Evolutionary conservation across 495 filamentous ascomycete species (phyloP).

Genomic region (Aspergillus saccharolyticus): DNA sequence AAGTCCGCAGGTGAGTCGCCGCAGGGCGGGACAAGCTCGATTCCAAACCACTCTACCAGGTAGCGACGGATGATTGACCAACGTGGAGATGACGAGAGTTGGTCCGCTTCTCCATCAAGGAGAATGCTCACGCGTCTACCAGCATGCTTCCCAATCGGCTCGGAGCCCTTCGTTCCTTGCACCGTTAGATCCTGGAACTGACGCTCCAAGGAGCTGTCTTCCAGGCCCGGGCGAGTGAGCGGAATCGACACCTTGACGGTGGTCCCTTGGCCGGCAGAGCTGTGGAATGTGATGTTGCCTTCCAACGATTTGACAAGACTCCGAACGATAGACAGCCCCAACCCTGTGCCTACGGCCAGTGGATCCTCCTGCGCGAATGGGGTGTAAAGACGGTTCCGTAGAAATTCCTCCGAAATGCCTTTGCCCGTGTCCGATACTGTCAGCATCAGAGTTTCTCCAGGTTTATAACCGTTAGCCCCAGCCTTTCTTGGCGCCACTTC

Average conservation of each 20-base stretch:
- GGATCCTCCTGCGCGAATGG: conserved; percentile 74
- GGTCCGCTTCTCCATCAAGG: conserved; percentile 22
- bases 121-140: conserved; percentile 28
- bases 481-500: conserved; percentile 29
- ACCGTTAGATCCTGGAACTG: conserved; percentile 10
- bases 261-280: conserved; percentile 47
- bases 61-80: conserved; percentile 28
- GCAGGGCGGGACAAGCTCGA: conserved; percentile 35
- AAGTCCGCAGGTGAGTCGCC: conserved; percentile 30
- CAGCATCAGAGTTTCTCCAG: conserved; percentile 41
- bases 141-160: conserved; percentile 22
- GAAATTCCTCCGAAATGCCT: conserved; percentile 67
- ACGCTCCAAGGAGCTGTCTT: conserved; percentile 21
- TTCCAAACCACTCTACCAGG: conserved; percentile 41
- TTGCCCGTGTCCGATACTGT: conserved; percentile 62
- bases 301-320: conserved; percentile 49
- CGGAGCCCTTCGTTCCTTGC: conserved; percentile 18
- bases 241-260: conserved; percentile 46
- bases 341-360: conserved; percentile 50
- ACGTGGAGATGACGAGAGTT: conserved; percentile 11
- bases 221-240: conserved; percentile 28
- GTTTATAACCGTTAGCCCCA: conserved; percentile 24
- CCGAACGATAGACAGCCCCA: conserved; percentile 50
- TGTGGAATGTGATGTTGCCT: conserved; percentile 49
- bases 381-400: conserved; percentile 62